Evolutionary conservation across 176 grass and related monocot species (phyloP), one percentile per base, ranked within the genome.

Genomic region (Oryza nivara): DNA sequence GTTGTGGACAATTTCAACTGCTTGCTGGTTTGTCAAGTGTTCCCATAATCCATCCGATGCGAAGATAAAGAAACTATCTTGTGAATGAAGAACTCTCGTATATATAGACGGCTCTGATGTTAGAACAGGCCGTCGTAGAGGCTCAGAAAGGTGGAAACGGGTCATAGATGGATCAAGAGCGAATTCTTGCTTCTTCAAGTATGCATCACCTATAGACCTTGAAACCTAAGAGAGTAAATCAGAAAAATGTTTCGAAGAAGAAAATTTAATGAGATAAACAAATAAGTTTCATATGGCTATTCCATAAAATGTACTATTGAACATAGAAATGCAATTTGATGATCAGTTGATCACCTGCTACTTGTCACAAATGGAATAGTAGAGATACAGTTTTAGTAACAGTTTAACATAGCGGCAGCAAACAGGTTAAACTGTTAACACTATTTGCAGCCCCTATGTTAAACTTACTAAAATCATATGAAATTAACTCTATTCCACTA

Each of bases 31-130:
- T 35, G 85, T 91, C 75, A 98, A 83, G 72, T 98, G 96, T 81
- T 95, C 96, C 96, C 96, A 98, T 11, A 98, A 87, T 86, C 96
- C 96, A 82, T 98, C 96, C 9, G 96, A 92, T 78, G 96, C 96
- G 72, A 98, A 95, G 70, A 98, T 95, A 23, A 98, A 64, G 58
- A 98, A 98, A 45, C 86, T 82, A 83, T 98, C 96, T 76, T 92
- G 91, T 67, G 91, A 92, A 82, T 83, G 48, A 73, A 98, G 86
- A 46, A 82, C 78, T 88, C 91, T 87, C 9, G 88, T 90, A 56
- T 34, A 70, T 78, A 95, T 64, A 52, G 96, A 95, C 67, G 96
- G 96, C 51, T 94, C 93, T 11, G 96, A 92, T 7, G 88, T 93
- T 65, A 98, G 88, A 61, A 95, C 90, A 83, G 96, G 91, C 19